Base-by-base conservation (phyloP, 1,284 basidiomycete genomes). In the Melanopsichium pennsylvanicum region DNA sequence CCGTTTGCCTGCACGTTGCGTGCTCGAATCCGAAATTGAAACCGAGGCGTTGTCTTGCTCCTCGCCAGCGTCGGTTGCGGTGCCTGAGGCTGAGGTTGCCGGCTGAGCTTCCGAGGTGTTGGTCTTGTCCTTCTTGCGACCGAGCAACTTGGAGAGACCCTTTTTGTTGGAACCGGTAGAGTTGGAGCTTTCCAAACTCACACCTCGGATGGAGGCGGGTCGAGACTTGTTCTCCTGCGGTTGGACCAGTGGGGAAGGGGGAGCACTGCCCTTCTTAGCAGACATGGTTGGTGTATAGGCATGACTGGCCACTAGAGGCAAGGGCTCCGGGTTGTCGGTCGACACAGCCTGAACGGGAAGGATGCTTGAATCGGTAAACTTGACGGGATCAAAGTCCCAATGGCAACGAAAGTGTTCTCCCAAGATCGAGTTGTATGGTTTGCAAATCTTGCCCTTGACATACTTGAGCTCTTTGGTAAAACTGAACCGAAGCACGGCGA, bases 381-480 rank as follows among this genome's bases (percentile, higher is more conserved):
- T 55, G 33, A 69, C 54, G 10, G 70, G 58, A 21, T 66, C 58
- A 22, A 78, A 58, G 37, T 79, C 76, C 77, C 77, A 79, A 51
- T 78, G 77, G 50, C 76, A 78, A 21, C 74, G 74, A 55, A 79
- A 79, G 35, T 76, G 74, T 43, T 79, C 77, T 31, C 77, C 72
- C 2, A 78, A 50, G 29, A 78, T 75, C 25, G 76, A 78, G 55
- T 78, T 78, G 85, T 97, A 97, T 0, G 94, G 93, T 81, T 97
- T 97, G 85, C 91, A 92, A 16, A 96, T 87, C 81, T 91, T 91
- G 36, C 92, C 91, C 34, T 63, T 66, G 55, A 96, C 86, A 74
- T 93, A 95, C 83, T 95, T 96, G 81, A 96, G 88, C 79, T 98
- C 94, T 82, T 97, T 97, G 45, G 92, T 91, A 81, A 75, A 93